Percentiles rank a stretch among this genome's conserved stretches.
Evolutionary conservation across 1,284 basidiomycete species (phyloP).

Genomic region (Coriolopsis trogii): DNA sequence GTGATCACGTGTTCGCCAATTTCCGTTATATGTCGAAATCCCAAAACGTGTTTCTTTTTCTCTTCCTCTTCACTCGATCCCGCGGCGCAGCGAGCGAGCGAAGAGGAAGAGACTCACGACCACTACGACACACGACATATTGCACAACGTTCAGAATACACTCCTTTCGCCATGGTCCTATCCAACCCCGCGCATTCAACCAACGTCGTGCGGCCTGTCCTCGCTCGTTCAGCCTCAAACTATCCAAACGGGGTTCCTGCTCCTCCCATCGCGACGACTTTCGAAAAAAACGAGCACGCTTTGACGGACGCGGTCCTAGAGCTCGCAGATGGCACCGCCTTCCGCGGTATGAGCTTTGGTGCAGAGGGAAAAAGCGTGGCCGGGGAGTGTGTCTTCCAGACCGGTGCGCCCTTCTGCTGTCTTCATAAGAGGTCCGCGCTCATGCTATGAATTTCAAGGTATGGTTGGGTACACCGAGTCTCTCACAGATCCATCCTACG

Average conservation of each 20-base stretch:
- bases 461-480: constrained; percentile 99
- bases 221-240: constrained; percentile 51
- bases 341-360: constrained; percentile 92
- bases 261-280: constrained; percentile 54
- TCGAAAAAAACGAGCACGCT: constrained; percentile 31
- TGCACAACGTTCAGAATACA: constrained; percentile 25
- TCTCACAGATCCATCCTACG: constrained; percentile 97
- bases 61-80: constrained; percentile 49
- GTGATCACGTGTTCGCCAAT: constrained; percentile 10
- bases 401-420: constrained; percentile 64
- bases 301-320: constrained; percentile 77
- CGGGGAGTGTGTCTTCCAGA: constrained; percentile 99
- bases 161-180: constrained; percentile 34
- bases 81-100: constrained; percentile 42
- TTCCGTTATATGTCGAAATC: constrained; percentile 5
- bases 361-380: constrained; percentile 89
- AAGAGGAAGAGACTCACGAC: constrained; percentile 53
- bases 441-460: constrained; percentile 49
- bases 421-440: not conserved
- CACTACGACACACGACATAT: constrained; percentile 10
- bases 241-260: constrained; percentile 47
- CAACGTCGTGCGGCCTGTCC: constrained; percentile 43
- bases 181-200: constrained; percentile 31
- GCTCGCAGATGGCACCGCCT: constrained; percentile 89
- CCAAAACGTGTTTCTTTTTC: constrained; percentile 35